These are phyloP conservation scores for Penicillium chermesinum DNA, from an alignment of 495 filamentous ascomycete genomes.

Conservation along the genomic window DNA sequence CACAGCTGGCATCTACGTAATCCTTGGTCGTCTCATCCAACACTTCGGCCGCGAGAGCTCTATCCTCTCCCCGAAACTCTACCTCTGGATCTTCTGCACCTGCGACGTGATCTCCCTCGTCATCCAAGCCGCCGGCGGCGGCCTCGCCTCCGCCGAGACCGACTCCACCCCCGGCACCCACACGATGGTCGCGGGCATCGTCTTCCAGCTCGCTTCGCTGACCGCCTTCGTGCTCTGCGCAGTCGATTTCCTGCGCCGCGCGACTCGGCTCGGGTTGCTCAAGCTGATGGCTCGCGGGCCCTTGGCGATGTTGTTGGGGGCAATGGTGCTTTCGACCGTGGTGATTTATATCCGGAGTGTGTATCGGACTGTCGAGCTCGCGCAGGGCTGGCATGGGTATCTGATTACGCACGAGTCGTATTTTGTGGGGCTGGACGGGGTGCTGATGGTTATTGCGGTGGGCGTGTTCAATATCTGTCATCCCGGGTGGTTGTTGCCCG, in stretches of 20 bases:
- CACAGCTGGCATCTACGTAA: conserved; percentile 57
- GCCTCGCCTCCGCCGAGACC: conserved; percentile 44
- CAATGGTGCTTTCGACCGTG: conserved; percentile 44
- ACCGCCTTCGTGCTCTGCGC: conserved; percentile 48
- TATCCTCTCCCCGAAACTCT: conserved; percentile 45
- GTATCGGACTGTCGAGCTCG: conserved; percentile 56
- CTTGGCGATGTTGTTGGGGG: conserved; percentile 23
- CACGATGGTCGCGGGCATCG: conserved; percentile 59
- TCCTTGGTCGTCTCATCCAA: conserved; percentile 54
- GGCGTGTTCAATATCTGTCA: conserved; percentile 50
- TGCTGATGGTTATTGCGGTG: conserved; percentile 53
- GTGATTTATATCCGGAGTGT: conserved; percentile 53
- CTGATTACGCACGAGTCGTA: conserved; percentile 56
- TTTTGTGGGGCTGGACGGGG: conserved; percentile 55
- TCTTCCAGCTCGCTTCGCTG: conserved; percentile 56
- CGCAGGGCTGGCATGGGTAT: conserved; percentile 57
- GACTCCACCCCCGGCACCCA: conserved; percentile 51
- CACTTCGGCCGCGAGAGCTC: conserved; percentile 49
- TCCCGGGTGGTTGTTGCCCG: conserved; percentile 38
- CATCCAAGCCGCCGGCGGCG: conserved; percentile 56
- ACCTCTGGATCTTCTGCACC: conserved; percentile 55
- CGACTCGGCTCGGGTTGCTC: conserved; percentile 25
- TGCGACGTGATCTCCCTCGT: conserved; percentile 57
- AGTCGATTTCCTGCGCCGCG: conserved; percentile 42
- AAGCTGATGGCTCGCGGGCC: conserved; percentile 15